phyloP scores from a whole-genome alignment of 257 asterid species.

The Haberlea rhodopensis region DNA sequence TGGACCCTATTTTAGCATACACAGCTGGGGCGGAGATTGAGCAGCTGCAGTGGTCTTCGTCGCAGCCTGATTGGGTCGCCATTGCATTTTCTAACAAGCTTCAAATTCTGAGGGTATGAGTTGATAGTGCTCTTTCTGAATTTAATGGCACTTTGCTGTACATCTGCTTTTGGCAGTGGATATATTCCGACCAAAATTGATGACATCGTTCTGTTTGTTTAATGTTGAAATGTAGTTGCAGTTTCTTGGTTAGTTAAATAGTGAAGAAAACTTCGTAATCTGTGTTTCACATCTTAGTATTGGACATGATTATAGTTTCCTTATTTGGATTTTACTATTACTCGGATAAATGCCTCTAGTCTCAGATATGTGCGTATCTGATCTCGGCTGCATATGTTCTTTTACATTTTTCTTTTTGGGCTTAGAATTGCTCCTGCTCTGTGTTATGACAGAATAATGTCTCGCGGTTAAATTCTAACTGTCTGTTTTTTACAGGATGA shows the following conservation, averaged over 20 bases:
- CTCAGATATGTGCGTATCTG: neutral
- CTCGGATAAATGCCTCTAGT: constrained; percentile 5
- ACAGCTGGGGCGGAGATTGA: constrained; percentile 96
- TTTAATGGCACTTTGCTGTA: constrained; percentile 35
- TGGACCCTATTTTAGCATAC: constrained; percentile 92
- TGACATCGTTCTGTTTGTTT: constrained; percentile 29
- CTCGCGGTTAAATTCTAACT: neutral
- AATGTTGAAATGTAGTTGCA: constrained; percentile 27
- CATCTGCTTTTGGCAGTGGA: constrained; percentile 26
- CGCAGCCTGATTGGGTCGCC: constrained; percentile 98
- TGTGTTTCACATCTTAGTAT: constrained; percentile 19
- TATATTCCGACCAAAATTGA: constrained; percentile 18
- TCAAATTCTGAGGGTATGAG: constrained; percentile 95
- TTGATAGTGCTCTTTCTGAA: constrained; percentile 33
- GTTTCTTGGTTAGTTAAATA: constrained; percentile 28
- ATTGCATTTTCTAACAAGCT: constrained; percentile 95
- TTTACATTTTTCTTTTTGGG: neutral
- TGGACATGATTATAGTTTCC: constrained; percentile 18
- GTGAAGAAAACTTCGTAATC: constrained; percentile 24
- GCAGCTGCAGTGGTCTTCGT: constrained; percentile 97
- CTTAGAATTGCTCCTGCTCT: neutral
- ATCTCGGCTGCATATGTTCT: neutral
- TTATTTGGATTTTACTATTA: constrained; percentile 19
- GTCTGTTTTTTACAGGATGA: neutral
- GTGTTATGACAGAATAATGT: neutral